phyloP scores from a whole-genome alignment of 768 basidiomycete genomes.

The Trametes maxima region DNA sequence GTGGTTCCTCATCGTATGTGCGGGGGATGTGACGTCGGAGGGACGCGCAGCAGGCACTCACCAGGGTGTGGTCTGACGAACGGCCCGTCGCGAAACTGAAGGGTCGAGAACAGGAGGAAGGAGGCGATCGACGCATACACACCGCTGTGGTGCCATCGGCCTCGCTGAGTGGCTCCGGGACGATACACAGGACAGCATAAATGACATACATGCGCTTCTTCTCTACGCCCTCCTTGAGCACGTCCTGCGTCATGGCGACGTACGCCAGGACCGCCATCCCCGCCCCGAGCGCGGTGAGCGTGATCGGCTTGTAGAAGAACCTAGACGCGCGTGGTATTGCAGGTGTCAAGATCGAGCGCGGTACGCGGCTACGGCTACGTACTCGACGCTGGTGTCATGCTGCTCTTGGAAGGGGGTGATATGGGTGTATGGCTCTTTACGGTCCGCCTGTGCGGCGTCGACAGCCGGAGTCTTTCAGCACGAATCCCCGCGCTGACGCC shows the following conservation, averaged over 20 bases:
- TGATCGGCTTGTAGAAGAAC: conserved; percentile 87
- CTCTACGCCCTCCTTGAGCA: conserved; percentile 82
- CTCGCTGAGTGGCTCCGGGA: neutral
- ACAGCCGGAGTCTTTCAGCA: neutral
- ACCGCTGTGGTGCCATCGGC: conserved; percentile 50
- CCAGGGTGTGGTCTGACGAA: conserved; percentile 84
- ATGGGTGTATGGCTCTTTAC: conserved; percentile 80
- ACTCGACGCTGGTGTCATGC: conserved; percentile 85
- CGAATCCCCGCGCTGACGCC: neutral
- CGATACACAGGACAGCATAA: neutral
- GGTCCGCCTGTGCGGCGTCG: conserved; percentile 60
- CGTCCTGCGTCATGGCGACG: conserved; percentile 80
- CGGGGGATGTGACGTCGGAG: neutral
- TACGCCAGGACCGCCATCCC: conserved; percentile 75
- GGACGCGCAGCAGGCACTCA: conserved; percentile 11
- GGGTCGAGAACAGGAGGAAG: conserved; percentile 81
- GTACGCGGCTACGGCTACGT: conserved; percentile 35
- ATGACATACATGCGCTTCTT: conserved; percentile 74
- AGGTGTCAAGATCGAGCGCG: conserved; percentile 9
- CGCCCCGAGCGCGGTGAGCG: conserved; percentile 69
- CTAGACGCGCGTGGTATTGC: conserved; percentile 42
- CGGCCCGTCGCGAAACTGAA: conserved; percentile 89
- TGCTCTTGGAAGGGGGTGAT: conserved; percentile 84
- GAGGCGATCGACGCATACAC: conserved; percentile 72
- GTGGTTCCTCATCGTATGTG: neutral